Conservation (phyloP, 495 filamentous ascomycete species). For the Bacidia rubella region DNA sequence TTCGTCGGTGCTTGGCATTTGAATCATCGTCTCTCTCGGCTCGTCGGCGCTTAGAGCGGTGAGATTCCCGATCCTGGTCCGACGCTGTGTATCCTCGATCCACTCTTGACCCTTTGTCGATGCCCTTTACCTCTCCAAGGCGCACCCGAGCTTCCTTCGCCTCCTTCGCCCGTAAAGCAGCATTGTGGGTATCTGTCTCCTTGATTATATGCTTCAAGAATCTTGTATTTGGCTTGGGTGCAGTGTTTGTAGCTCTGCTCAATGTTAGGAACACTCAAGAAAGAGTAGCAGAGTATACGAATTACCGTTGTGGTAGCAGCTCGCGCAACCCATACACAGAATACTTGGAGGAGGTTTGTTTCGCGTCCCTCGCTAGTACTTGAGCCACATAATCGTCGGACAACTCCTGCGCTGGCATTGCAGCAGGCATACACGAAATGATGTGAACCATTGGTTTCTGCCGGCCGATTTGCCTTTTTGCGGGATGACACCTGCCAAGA, state of each 20-base stretch:
- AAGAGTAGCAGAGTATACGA: not conserved
- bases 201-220: constrained; percentile 82
- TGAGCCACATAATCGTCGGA: constrained; percentile 59
- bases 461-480: no score
- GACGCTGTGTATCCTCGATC: constrained; percentile 6
- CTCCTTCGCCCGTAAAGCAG: constrained; percentile 72
- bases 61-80: not conserved
- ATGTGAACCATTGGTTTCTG: not conserved
- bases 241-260: constrained; percentile 40
- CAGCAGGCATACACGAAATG: not conserved
- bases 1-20: constrained; percentile 5
- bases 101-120: constrained; percentile 13
- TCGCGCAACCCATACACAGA: constrained; percentile 58
- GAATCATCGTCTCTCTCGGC: constrained; percentile 10
- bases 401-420: constrained; percentile 20
- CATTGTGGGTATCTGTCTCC: constrained; percentile 81
- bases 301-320: constrained; percentile 54
- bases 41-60: constrained; percentile 20
- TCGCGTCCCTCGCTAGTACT: constrained; percentile 61
- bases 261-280: constrained; percentile 7
- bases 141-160: constrained; percentile 47
- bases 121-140: constrained; percentile 36
- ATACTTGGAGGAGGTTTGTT: constrained; percentile 55
- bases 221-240: constrained; percentile 80
- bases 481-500: constrained; percentile 6